Percentiles rank a stretch among this genome's conserved stretches.
phyloP scores from a whole-genome alignment of 164 flowering plant genomes.

The Nymphaea colorata region DNA sequence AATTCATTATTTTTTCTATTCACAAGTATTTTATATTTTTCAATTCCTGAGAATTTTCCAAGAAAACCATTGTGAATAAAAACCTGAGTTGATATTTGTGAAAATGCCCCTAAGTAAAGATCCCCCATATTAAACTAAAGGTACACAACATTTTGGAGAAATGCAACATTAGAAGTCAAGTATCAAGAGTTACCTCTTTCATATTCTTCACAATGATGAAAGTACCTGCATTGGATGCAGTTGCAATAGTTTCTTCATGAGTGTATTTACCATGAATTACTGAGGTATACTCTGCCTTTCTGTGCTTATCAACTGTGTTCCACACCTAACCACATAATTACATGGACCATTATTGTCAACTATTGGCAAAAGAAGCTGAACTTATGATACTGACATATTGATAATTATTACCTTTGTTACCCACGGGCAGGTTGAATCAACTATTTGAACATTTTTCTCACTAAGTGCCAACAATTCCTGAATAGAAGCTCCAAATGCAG shows the following conservation, averaged over 20 bases:
- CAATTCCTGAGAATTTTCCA: too few relatives aligned
- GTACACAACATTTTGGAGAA: too few relatives aligned
- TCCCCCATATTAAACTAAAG: too few relatives aligned
- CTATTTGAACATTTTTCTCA: constrained; percentile 81
- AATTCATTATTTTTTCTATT: too few relatives aligned
- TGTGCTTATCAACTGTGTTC: constrained; percentile 93
- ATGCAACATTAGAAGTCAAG: background rate
- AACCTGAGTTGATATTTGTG: too few relatives aligned
- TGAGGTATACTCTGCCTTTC: constrained; percentile 87
- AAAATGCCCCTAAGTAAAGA: too few relatives aligned
- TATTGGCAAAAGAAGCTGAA: too few relatives aligned
- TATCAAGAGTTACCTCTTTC: constrained; percentile 43
- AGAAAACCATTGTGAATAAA: too few relatives aligned
- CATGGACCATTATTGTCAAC: too few relatives aligned
- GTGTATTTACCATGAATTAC: constrained; percentile 90
- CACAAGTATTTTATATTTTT: too few relatives aligned
- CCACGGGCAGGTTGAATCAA: constrained; percentile 99
- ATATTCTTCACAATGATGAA: constrained; percentile 84
- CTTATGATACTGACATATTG: background rate
- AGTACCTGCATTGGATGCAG: constrained; percentile 94
- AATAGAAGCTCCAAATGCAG: constrained; percentile 98
- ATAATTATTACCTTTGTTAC: constrained; percentile 63
- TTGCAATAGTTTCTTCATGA: constrained; percentile 94
- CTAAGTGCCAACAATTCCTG: constrained; percentile 77
- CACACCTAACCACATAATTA: constrained; percentile 44